These are phyloP conservation scores for Candida ovalis DNA, from an alignment of 805 yeast genomes.

Conservation along the genomic window DNA sequence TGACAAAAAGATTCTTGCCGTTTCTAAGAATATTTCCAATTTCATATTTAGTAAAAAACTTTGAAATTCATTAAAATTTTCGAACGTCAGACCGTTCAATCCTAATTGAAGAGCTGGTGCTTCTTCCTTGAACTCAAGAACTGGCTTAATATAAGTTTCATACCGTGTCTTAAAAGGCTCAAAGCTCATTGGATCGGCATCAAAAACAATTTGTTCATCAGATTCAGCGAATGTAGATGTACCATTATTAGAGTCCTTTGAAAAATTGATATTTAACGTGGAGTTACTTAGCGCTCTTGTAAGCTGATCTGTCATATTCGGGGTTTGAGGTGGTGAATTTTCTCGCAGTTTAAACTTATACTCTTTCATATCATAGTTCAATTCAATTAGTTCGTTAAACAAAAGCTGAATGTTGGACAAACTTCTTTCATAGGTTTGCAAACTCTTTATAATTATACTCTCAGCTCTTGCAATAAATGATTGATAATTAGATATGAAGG, in stretches of 20 bases:
- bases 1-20: slow-evolving; percentile 7
- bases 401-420: slow-evolving; percentile 1
- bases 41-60: slow-evolving; percentile 5
- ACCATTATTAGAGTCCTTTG: no score
- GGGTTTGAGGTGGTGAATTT: background rate
- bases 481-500: slow-evolving; percentile 8
- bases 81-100: slow-evolving; percentile 9
- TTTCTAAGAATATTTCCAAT: slow-evolving; percentile 7
- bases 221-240: no score
- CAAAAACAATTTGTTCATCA: background rate
- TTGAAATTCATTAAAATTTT: slow-evolving; percentile 8
- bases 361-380: slow-evolving; percentile 5
- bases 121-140: slow-evolving; percentile 4
- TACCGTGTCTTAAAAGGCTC: slow-evolving; percentile 9
- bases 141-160: slow-evolving; percentile 2
- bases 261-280: background rate
- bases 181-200: slow-evolving; percentile 4
- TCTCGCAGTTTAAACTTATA: slow-evolving; percentile 1
- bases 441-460: background rate
- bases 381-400: slow-evolving; percentile 7
- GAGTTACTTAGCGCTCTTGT: background rate
- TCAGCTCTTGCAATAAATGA: slow-evolving; percentile 6
- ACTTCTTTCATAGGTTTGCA: slow-evolving; percentile 3
- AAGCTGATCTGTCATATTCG: background rate
- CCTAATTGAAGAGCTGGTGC: slow-evolving; percentile 4